A percentile compares a stretch with the other conserved stretches of the same genome.
Conservation (phyloP, 2,329 filamentous ascomycete species). For the Fusarium stilboides region DNA sequence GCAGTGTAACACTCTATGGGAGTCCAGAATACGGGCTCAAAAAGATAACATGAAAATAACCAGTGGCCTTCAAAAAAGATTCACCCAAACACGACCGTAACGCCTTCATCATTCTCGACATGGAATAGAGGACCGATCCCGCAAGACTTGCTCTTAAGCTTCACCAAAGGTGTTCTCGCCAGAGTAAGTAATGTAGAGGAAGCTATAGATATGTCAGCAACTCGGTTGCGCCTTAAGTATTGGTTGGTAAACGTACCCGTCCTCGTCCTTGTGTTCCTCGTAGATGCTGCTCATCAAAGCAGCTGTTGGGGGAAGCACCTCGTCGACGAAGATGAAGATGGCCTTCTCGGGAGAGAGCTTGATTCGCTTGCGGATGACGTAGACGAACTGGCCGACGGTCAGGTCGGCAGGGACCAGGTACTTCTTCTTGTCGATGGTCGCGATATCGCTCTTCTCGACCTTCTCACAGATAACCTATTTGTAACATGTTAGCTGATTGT, state of each 20-base stretch:
- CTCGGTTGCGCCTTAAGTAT: background rate
- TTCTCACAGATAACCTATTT: constrained; percentile 97
- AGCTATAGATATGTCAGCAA: constrained; percentile 65
- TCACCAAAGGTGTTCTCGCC: constrained; percentile 98
- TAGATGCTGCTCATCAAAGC: constrained; percentile 99
- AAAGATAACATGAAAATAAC: constrained; percentile 49
- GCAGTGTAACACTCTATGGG: constrained; percentile 44
- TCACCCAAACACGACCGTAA: constrained; percentile 54
- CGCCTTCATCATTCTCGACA: constrained; percentile 54
- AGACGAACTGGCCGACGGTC: constrained; percentile 99
- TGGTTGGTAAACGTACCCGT: constrained; percentile 66
- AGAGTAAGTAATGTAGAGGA: constrained; percentile 99
- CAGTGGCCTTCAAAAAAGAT: constrained; percentile 48
- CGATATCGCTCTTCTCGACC: constrained; percentile 99
- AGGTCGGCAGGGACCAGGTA: constrained; percentile 97
- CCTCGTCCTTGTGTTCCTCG: constrained; percentile 95
- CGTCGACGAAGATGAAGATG: constrained; percentile 99
- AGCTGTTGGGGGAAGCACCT: constrained; percentile 95
- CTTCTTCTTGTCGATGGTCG: constrained; percentile 99
- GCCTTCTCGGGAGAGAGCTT: constrained; percentile 99
- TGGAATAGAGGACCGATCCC: constrained; percentile 39
- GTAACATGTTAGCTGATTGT: constrained; percentile 84
- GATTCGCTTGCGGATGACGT: constrained; percentile 99
- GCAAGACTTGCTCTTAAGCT: constrained; percentile 45
- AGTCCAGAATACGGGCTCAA: constrained; percentile 38